Percentiles rank a stretch among this genome's conserved stretches.
phyloP scores from a whole-genome alignment of 2,329 filamentous ascomycete species.

The Cytospora piceicola region DNA sequence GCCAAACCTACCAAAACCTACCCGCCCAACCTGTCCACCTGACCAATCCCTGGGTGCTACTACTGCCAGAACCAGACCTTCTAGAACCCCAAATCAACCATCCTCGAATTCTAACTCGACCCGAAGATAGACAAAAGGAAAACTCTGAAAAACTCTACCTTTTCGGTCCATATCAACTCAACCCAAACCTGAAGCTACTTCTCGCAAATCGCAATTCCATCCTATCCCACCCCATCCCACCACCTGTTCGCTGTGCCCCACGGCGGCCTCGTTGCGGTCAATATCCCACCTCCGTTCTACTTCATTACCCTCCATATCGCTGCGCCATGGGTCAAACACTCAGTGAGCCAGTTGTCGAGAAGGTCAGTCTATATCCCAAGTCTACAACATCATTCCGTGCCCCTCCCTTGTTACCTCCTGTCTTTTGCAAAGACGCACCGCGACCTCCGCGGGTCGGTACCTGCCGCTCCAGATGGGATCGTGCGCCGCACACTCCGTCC shows the following conservation, averaged over 20 bases:
- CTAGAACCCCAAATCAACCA: constrained; percentile 13
- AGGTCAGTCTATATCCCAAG: constrained; percentile 65
- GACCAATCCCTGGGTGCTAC: constrained; percentile 1
- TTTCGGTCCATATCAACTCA: constrained; percentile 5
- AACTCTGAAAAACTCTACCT: constrained; percentile 28
- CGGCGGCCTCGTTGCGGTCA: constrained; percentile 27
- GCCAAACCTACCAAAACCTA: background rate
- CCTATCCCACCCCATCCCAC: constrained; percentile 4
- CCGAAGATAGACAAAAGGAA: background rate
- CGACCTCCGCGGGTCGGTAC: background rate
- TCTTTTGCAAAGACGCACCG: background rate
- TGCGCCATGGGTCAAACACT: constrained; percentile 93
- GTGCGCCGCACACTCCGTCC: background rate
- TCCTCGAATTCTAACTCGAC: constrained; percentile 2
- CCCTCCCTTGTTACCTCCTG: background rate
- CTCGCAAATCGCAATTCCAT: constrained; percentile 17
- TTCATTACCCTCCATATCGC: constrained; percentile 4
- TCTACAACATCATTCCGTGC: background rate
- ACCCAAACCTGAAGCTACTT: constrained; percentile 17
- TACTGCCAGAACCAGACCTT: constrained; percentile 2
- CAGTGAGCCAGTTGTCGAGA: constrained; percentile 97
- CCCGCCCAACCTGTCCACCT: background rate
- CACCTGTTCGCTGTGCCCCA: constrained; percentile 29
- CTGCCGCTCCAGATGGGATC: background rate
- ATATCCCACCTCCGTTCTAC: background rate